phyloP scores from a whole-genome alignment of 495 filamentous ascomycete species.

The Penicillium cosmopolitanum region DNA sequence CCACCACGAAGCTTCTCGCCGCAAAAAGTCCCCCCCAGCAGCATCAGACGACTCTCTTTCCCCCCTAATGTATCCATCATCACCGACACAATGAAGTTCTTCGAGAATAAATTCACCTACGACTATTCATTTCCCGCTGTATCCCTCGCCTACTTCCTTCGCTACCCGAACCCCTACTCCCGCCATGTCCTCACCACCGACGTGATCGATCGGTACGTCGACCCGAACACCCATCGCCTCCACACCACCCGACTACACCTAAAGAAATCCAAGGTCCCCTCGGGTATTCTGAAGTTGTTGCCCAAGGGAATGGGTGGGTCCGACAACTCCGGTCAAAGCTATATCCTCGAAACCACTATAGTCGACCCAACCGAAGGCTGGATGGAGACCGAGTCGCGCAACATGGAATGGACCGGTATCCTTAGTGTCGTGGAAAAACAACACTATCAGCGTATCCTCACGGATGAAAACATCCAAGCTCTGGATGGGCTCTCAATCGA shows the following conservation, averaged over 20 bases:
- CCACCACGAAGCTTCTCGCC: conserved; percentile 1
- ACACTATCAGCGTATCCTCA: conserved; percentile 60
- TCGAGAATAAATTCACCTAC: conserved; percentile 86
- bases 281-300: conserved; percentile 78
- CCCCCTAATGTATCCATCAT: conserved; percentile 16
- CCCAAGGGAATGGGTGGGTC: conserved; percentile 75
- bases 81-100: conserved; percentile 75
- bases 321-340: conserved; percentile 74
- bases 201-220: conserved; percentile 85
- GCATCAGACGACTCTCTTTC: conserved; percentile 4
- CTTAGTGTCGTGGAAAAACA: conserved; percentile 92
- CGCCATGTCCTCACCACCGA: conserved; percentile 95
- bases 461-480: conserved; percentile 24
- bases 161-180: conserved; percentile 96
- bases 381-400: conserved; percentile 82
- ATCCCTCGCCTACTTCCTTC: conserved; percentile 97
- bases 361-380: conserved; percentile 89
- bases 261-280: conserved; percentile 88
- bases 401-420: conserved; percentile 89
- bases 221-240: conserved; percentile 76
- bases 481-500: conserved; percentile 39
- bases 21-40: conserved; percentile 11
- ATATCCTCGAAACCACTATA: conserved; percentile 88
- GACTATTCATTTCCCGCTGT: conserved; percentile 90
- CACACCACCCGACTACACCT: conserved; percentile 90